Evolutionary conservation across 2,329 filamentous ascomycete genomes (phyloP).

Genomic region (Macrophomina tecta): DNA sequence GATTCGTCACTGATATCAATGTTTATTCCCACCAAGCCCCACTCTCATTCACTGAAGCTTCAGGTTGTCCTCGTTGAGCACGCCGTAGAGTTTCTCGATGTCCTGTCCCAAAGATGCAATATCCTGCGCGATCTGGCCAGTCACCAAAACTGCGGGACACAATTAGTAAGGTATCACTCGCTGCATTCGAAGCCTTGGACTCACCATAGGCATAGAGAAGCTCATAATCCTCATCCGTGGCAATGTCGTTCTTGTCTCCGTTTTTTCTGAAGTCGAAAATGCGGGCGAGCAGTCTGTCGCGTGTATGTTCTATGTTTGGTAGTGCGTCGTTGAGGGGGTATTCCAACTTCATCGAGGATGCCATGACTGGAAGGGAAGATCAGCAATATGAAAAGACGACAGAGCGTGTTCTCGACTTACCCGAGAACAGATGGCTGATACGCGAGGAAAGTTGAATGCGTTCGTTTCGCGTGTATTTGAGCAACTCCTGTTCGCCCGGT

Average conservation of each 20-base stretch:
- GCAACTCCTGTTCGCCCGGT: constrained; percentile 78
- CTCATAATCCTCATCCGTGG: constrained; percentile 83
- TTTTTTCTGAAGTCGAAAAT: constrained; percentile 86
- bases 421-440: constrained; percentile 82
- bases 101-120: constrained; percentile 61
- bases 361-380: constrained; percentile 65
- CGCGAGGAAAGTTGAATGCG: constrained; percentile 81
- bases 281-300: constrained; percentile 83
- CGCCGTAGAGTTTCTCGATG: constrained; percentile 65
- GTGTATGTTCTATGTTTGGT: constrained; percentile 78
- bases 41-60: constrained; percentile 53
- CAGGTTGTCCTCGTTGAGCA: constrained; percentile 66
- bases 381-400: not conserved
- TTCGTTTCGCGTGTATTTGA: constrained; percentile 80
- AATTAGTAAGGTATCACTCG: constrained; percentile 7
- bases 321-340: constrained; percentile 90
- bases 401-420: constrained; percentile 44
- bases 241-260: constrained; percentile 55
- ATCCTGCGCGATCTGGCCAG: constrained; percentile 63
- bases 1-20: not conserved
- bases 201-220: constrained; percentile 87
- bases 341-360: constrained; percentile 90
- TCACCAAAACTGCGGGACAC: constrained; percentile 61
- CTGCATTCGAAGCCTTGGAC: constrained; percentile 34
- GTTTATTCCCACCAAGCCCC: not conserved